phyloP scores from a whole-genome alignment of 106 monocot species.

The Chionographis japonica region DNA sequence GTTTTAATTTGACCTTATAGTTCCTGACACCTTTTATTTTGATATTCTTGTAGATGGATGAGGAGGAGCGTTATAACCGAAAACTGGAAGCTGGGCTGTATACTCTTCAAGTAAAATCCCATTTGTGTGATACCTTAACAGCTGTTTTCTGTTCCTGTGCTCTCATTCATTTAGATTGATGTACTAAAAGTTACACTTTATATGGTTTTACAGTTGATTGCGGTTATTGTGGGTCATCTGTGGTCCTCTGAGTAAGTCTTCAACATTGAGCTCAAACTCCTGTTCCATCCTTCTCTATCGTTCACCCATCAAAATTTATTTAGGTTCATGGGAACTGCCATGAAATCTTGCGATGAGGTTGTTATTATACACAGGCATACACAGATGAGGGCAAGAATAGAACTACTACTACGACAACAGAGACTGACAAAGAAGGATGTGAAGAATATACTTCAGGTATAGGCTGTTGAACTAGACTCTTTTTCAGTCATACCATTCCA shows the following conservation, averaged over 20 bases:
- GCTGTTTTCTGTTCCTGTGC: not conserved
- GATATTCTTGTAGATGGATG: constrained; percentile 69
- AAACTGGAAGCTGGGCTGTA: constrained; percentile 97
- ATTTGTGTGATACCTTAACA: not conserved
- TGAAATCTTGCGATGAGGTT: not conserved
- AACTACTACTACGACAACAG: constrained; percentile 80
- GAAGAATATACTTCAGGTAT: constrained; percentile 84
- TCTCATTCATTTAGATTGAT: constrained; percentile 1
- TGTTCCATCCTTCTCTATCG: not conserved
- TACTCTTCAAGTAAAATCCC: constrained; percentile 72
- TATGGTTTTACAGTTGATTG: constrained; percentile 57
- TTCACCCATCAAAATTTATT: not conserved
- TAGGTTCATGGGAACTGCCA: not conserved
- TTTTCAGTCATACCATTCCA: not conserved
- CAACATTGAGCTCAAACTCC: not conserved
- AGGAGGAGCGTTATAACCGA: constrained; percentile 82
- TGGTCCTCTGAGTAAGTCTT: constrained; percentile 91
- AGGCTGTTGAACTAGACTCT: not conserved
- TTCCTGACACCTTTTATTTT: not conserved
- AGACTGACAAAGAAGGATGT: constrained; percentile 83
- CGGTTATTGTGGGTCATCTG: constrained; percentile 84
- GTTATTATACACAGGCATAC: constrained; percentile 45
- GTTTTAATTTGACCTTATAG: not conserved
- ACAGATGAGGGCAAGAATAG: constrained; percentile 73
- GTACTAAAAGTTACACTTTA: not conserved